phyloP scores from a whole-genome alignment of 2,329 filamentous ascomycete genomes.

The Dactylellina cionopaga region DNA sequence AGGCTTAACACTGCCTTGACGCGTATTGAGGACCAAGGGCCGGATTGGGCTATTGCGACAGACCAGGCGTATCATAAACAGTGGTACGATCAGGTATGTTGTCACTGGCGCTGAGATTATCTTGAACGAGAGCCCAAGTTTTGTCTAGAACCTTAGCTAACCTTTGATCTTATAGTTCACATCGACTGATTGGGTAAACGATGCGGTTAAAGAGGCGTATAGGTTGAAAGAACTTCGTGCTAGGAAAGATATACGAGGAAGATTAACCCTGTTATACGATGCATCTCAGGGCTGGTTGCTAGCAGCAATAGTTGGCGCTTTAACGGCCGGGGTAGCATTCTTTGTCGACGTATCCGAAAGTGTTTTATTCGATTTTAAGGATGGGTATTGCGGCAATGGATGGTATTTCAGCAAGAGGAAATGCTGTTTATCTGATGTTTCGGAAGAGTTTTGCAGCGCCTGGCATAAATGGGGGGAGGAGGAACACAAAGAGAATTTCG shows the following conservation, averaged over 20 bases:
- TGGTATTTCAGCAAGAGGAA: conserved; percentile 79
- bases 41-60: conserved; percentile 68
- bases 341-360: conserved; percentile 87
- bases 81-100: conserved; percentile 85
- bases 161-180: conserved; percentile 54
- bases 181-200: conserved; percentile 83
- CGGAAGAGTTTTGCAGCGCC: conserved; percentile 47
- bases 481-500: conserved; percentile 59
- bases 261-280: conserved; percentile 79
- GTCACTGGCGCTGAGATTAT: not conserved
- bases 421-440: conserved; percentile 68
- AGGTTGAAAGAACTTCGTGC: conserved; percentile 83
- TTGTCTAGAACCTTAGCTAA: not conserved
- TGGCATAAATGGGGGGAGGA: conserved; percentile 46
- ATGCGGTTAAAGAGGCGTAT: conserved; percentile 92
- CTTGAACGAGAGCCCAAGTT: not conserved
- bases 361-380: conserved; percentile 87
- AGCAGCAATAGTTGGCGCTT: conserved; percentile 85
- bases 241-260: conserved; percentile 85
- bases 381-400: conserved; percentile 77
- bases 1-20: conserved; percentile 72
- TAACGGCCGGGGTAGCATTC: conserved; percentile 87
- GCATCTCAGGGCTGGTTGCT: conserved; percentile 93
- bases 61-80: conserved; percentile 71
- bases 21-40: conserved; percentile 64